These are phyloP conservation scores for Turnera subulata DNA, from an alignment of 345 rosid genomes.

Conservation along the genomic window DNA sequence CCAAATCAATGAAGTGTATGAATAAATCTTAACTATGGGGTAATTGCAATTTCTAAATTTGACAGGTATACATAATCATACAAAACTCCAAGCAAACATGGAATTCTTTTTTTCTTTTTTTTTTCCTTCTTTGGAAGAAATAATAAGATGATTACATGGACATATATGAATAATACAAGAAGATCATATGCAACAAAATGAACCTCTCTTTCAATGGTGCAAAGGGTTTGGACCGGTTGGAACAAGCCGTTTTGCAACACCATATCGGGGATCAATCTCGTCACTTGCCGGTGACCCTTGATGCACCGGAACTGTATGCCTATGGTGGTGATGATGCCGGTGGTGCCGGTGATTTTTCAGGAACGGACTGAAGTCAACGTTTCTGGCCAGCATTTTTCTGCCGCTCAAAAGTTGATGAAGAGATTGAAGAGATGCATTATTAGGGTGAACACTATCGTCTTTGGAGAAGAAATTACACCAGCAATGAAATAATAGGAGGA, in stretches of 20 bases:
- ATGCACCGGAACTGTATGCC: conserved; percentile 6
- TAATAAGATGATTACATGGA: conserved; percentile 15
- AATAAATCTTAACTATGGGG: no score
- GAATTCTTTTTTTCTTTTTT: not conserved
- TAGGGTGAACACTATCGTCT: not conserved
- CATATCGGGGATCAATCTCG: conserved; percentile 49
- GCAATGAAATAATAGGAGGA: conserved; percentile 28
- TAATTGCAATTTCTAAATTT: not conserved
- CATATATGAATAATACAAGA: conserved; percentile 15
- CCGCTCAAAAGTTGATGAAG: conserved; percentile 16
- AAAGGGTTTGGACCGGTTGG: conserved; percentile 84
- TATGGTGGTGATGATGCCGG: conserved; percentile 5
- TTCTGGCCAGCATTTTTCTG: conserved; percentile 35
- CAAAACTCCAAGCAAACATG: conserved; percentile 4
- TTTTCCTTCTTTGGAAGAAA: conserved; percentile 4
- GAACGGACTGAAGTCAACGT: conserved; percentile 61
- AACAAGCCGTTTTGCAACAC: conserved; percentile 56
- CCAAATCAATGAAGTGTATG: no score
- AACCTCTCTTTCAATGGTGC: conserved; percentile 55
- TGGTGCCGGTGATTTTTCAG: conserved; percentile 11
- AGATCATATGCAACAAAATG: conserved; percentile 1
- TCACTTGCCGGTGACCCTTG: conserved; percentile 19
- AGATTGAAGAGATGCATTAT: not conserved
- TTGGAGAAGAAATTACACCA: conserved; percentile 9
- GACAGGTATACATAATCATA: conserved; percentile 2